Conservation (phyloP, 441 rosid species). For the Isatis lusitanica region DNA sequence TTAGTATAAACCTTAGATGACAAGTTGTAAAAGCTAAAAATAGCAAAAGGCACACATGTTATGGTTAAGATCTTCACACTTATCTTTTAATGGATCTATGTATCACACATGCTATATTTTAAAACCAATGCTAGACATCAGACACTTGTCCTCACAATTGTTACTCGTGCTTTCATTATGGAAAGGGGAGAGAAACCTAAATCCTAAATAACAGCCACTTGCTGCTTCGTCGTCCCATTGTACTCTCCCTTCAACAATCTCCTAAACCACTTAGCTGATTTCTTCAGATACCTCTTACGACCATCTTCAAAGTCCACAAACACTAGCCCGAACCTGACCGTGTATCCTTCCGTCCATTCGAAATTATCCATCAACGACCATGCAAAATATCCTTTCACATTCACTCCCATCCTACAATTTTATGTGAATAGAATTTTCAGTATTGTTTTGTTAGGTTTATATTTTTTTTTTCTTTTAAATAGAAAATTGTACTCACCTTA, state of each 20-base stretch:
- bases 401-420: constrained; percentile 38
- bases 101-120: too few species aligned
- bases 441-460: background rate
- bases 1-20: too few species aligned
- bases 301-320: constrained; percentile 42
- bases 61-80: too few species aligned
- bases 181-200: background rate
- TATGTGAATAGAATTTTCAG: background rate
- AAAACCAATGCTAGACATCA: too few species aligned
- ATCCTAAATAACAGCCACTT: constrained; percentile 27
- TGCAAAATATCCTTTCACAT: constrained; percentile 43
- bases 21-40: too few species aligned
- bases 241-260: constrained; percentile 25
- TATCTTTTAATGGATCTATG: too few species aligned
- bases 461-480: too few species aligned
- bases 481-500: too few species aligned
- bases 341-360: constrained; percentile 43
- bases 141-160: too few species aligned
- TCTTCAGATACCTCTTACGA: constrained; percentile 42
- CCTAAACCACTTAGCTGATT: constrained; percentile 44
- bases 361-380: constrained; percentile 46
- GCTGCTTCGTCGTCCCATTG: constrained; percentile 6
- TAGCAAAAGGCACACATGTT: too few species aligned
- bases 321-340: constrained; percentile 44
- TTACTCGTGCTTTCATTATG: too few species aligned